phyloP scores from a whole-genome alignment of 2,329 filamentous ascomycete species.

The Chalara sp. region DNA sequence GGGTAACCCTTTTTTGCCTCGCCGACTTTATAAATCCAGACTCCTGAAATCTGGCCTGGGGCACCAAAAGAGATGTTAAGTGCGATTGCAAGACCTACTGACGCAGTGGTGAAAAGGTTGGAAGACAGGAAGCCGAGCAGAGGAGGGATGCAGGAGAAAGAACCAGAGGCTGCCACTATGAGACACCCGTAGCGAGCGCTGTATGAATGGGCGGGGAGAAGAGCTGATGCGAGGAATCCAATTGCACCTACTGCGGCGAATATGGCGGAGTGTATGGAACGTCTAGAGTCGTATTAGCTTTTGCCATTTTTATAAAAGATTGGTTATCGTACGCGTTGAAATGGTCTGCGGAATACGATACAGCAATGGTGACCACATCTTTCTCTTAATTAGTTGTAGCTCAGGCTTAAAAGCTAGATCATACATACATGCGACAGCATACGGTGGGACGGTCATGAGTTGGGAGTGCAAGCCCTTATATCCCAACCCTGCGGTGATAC shows the following conservation, averaged over 20 bases:
- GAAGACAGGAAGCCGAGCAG: slow-evolving; percentile 33
- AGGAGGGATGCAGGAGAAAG: slow-evolving; percentile 63
- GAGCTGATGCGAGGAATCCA: slow-evolving; percentile 56
- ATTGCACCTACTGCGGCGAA: slow-evolving; percentile 43
- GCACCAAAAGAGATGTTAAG: slow-evolving; percentile 64
- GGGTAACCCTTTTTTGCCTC: slow-evolving; percentile 57
- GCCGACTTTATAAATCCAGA: slow-evolving; percentile 65
- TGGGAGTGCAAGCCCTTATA: slow-evolving; percentile 53
- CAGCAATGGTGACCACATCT: slow-evolving; percentile 38
- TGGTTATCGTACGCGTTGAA: slow-evolving; percentile 40
- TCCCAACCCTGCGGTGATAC: slow-evolving; percentile 52
- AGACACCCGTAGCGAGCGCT: slow-evolving; percentile 60
- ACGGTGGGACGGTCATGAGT: slow-evolving; percentile 61
- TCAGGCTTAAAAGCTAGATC: neutral
- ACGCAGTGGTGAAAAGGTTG: slow-evolving; percentile 59
- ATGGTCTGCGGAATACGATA: slow-evolving; percentile 55
- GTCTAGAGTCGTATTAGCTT: slow-evolving; percentile 15
- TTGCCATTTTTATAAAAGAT: neutral
- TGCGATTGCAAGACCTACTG: slow-evolving; percentile 62
- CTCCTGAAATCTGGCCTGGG: slow-evolving; percentile 63
- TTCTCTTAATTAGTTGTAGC: neutral
- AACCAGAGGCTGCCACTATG: slow-evolving; percentile 58
- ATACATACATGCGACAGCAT: slow-evolving; percentile 47
- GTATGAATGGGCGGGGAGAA: slow-evolving; percentile 54
- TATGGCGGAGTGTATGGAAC: slow-evolving; percentile 43